Base-by-base conservation (phyloP, 371 early-diverging fungal genomes). In the Lichtheimia corymbifera region DNA sequence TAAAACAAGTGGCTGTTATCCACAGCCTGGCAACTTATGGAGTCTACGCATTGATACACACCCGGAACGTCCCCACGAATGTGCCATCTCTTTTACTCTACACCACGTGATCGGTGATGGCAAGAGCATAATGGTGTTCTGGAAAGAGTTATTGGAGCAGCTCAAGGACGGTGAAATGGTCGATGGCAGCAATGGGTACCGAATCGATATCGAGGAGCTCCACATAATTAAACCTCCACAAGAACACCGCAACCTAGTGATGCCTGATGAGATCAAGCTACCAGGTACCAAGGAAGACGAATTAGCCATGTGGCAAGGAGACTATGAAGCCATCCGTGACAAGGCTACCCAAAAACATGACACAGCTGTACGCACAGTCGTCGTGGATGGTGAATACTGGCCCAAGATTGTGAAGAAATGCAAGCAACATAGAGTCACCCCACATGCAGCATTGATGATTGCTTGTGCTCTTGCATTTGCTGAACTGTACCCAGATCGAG, bases 31-130 rank as follows among this genome's bases (percentile, higher is more conserved):
- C n/a, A n/a, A n/a, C n/a, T n/a, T 72, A 7, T 80, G 80, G 80
- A 67, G 69, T 14, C 53, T 80, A 4, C 47, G 47, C 27, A 20
- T 66, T 65, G 20, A 52, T 56, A 18, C 55, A 44, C 57, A 60
- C 49, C 50, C 54, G 9, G 53, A 55, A 12, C 35, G 65, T 15
- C 35, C 35, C 12, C 52, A 62, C 3, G 59, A 53, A 50, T 68
- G 66, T 20, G 17, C 42, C 27, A 51, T 72, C 1, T 58, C 52
- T 1, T 62, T 70, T 5, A 58, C 64, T 3, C 42, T 64, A 5
- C 68, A 75, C 12, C 80, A 80, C 41, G 55, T 65, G 9, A 67
- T 76, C 35, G 59, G 44, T 6, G 77, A 80, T 35, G 80, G 80
- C n/a, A 68, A 63, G 55, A 75, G 73, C 55, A 49, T 73, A 15